phyloP scores from a whole-genome alignment of 2,329 filamentous ascomycete genomes.

The Pseudopyricularia cyperi region DNA sequence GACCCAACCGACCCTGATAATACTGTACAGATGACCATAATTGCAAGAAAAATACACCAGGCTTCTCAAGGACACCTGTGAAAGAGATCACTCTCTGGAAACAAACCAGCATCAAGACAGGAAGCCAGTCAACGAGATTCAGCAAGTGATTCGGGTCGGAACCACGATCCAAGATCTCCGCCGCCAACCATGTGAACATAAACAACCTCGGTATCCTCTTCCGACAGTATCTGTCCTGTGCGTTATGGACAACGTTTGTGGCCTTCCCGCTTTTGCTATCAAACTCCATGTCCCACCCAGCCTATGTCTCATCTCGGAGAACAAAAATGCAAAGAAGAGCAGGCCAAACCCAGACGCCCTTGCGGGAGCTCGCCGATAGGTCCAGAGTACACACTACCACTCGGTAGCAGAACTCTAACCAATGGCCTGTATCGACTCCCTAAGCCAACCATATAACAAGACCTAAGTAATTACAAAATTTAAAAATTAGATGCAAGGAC shows the following conservation, averaged over 20 bases:
- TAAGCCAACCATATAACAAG: neutral
- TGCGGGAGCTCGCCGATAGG: neutral
- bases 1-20: neutral
- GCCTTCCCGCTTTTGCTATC: neutral
- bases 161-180: neutral
- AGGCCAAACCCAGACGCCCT: neutral
- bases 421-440: neutral
- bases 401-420: neutral
- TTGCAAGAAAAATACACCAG: neutral
- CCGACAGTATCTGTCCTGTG: neutral
- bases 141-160: neutral
- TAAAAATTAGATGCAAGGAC: too few relatives aligned
- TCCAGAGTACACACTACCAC: neutral
- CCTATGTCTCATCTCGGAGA: neutral
- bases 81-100: neutral
- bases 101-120: neutral
- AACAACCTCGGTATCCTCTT: neutral
- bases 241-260: neutral
- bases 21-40: neutral
- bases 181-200: too few relatives aligned
- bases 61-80: neutral
- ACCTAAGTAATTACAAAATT: too few relatives aligned
- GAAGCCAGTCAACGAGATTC: neutral
- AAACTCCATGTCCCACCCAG: neutral
- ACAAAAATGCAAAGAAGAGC: neutral